Evolutionary conservation across 179 eudicot genomes (phyloP), one percentile per base, ranked within the genome.

Genomic region (Actinidia arguta): DNA sequence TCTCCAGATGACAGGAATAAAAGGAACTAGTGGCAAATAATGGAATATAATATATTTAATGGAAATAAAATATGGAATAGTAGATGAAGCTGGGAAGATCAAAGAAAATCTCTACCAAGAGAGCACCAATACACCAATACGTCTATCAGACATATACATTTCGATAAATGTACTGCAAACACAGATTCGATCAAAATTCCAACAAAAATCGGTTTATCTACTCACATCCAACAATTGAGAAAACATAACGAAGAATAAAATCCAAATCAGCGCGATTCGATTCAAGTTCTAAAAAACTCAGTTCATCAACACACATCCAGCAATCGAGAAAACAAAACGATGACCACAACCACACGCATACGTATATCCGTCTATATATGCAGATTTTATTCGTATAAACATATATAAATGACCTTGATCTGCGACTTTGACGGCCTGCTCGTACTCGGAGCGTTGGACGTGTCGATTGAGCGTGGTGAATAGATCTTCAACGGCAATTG

Each of bases 401-500:
- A n/a, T n/a, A n/a, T n/a, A n/a, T n/a, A n/a, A n/a, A 24, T 27
- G 31, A 95, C 98, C 90, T 92, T 94, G 94, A 89, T 94, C 92
- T 73, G 98, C 86, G 25, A 92, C 85, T 88, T 92, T 95, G 78
- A 91, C 85, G 47, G 89, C 91, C 62, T 90, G 95, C 3, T 76
- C 87, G 75, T 75, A 88, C 20, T 94, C 90, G 0, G 86, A 77
- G 4, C 85, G 83, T 17, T 90, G 85, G 63, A 94, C 93, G 84
- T 90, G 95, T 5, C 92, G 89, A 80, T 91, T 90, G 72, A 95
- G 93, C 10, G 92, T 75, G 39, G 95, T 88, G 89, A 95, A 95
- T 31, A 95, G 94, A 58, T 95, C 98, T 86, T 95, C 98, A 8
- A 95, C 62, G 20, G 94, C 72, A 14, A 88, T 62, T 4, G 87